A percentile compares a stretch with the other conserved stretches of the same genome.
phyloP scores from a whole-genome alignment of 75 land plant species.

The Ceratopteris richardii region DNA sequence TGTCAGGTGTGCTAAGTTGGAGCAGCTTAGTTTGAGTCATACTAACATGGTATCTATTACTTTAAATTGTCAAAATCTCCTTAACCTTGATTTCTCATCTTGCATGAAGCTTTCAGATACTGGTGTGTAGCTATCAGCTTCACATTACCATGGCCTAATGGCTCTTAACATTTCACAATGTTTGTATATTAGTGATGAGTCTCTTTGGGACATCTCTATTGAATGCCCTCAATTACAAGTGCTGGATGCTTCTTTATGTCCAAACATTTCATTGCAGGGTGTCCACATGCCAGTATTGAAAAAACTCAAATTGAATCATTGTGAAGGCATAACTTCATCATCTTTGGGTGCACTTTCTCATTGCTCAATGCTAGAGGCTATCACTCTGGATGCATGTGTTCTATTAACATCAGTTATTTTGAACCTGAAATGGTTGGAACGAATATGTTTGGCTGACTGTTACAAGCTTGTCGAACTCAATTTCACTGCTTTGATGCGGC shows the following conservation, averaged over 20 bases:
- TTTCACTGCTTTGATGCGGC: conserved; percentile 58
- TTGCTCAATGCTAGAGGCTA: conserved; percentile 67
- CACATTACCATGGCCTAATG: conserved; percentile 59
- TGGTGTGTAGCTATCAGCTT: conserved; percentile 75
- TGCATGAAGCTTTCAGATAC: conserved; percentile 98
- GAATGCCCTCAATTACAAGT: conserved; percentile 61
- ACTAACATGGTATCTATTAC: conserved; percentile 69
- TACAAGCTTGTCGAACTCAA: conserved; percentile 81
- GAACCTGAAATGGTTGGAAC: conserved; percentile 57
- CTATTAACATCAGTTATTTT: conserved; percentile 71
- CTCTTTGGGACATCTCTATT: conserved; percentile 66
- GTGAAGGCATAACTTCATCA: conserved; percentile 91
- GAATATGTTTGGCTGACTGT: conserved; percentile 61
- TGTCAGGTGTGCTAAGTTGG: conserved; percentile 78
- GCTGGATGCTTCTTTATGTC: conserved; percentile 87
- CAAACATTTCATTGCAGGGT: conserved; percentile 86
- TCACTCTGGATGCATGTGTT: conserved; percentile 71
- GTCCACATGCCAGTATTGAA: conserved; percentile 73
- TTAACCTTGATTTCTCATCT: conserved; percentile 58
- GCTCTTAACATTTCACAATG: conserved; percentile 84
- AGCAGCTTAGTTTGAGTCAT: conserved; percentile 65
- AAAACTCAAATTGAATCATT: conserved; percentile 67
- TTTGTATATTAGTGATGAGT: conserved; percentile 84
- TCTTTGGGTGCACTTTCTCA: conserved; percentile 80
- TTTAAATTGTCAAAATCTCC: conserved; percentile 61